Conservation (phyloP, 1,139 yeast species). For the Arxiozyma slooffiae region DNA sequence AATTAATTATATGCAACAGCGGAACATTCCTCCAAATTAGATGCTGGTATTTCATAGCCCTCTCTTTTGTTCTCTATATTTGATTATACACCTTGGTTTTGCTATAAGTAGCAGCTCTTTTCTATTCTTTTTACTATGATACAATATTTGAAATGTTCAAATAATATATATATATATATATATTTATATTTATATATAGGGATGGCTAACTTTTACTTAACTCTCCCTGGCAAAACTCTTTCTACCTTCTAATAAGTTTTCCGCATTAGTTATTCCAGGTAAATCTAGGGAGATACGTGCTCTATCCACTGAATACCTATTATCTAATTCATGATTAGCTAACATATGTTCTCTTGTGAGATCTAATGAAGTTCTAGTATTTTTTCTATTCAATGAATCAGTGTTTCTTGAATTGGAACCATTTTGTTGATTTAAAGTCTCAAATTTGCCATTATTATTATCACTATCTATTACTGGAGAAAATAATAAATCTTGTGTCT, state of each 20-base stretch:
- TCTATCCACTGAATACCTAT: constrained; percentile 32
- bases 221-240: constrained; percentile 10
- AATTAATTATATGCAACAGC: too few relatives aligned
- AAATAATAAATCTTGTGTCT: constrained; percentile 19
- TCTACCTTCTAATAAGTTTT: constrained; percentile 25
- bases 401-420: background rate
- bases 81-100: too few relatives aligned
- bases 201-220: background rate
- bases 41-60: background rate
- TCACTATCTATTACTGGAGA: constrained; percentile 15
- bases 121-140: background rate
- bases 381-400: background rate
- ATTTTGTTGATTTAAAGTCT: background rate
- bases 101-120: too few relatives aligned
- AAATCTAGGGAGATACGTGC: constrained; percentile 34
- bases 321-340: constrained; percentile 30
- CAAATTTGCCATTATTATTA: background rate
- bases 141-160: background rate
- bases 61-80: background rate
- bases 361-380: constrained; percentile 30
- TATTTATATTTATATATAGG: background rate
- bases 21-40: too few relatives aligned
- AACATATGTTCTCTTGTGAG: constrained; percentile 32
- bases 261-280: constrained; percentile 34
- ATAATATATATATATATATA: background rate